Evolutionary conservation across 768 basidiomycete genomes (phyloP).

Genomic region (Rhodotorula babjevae): DNA sequence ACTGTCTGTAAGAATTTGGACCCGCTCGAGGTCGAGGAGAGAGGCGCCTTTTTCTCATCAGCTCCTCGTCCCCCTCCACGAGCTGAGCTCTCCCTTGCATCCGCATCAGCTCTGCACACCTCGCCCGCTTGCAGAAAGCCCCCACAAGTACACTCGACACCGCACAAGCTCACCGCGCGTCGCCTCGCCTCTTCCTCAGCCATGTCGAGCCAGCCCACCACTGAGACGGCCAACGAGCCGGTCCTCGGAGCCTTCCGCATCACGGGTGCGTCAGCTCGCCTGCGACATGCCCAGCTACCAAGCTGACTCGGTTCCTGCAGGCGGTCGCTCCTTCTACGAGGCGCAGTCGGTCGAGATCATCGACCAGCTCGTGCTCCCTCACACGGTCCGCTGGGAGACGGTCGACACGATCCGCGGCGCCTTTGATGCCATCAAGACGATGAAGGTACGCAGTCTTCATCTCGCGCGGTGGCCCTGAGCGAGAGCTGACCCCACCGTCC

Average conservation of each 20-base stretch:
- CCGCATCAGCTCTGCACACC: too few species aligned
- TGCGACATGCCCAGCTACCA: too few species aligned
- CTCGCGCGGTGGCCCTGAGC: background rate
- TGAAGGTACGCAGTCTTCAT: constrained; percentile 61
- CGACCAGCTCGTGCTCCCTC: constrained; percentile 51
- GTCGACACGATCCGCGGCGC: constrained; percentile 73
- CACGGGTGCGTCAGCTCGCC: background rate
- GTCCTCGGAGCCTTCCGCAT: constrained; percentile 34
- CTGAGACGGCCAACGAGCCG: background rate
- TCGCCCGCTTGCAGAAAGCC: too few species aligned
- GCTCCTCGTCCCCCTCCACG: too few species aligned
- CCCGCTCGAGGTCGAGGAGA: too few species aligned
- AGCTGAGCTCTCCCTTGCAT: too few species aligned
- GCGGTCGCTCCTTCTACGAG: constrained; percentile 41
- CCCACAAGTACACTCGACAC: too few species aligned
- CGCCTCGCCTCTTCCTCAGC: background rate
- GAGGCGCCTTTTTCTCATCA: too few species aligned
- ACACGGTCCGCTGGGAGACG: constrained; percentile 45
- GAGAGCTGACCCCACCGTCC: background rate
- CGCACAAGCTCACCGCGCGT: too few species aligned
- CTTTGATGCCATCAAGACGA: constrained; percentile 87
- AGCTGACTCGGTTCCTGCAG: background rate
- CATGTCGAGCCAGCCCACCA: too few species aligned
- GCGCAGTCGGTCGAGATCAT: constrained; percentile 71
- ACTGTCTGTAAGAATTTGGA: too few species aligned